Evolutionary conservation across 345 rosid genomes (phyloP).

Genomic region (Nephelium lappaceum): DNA sequence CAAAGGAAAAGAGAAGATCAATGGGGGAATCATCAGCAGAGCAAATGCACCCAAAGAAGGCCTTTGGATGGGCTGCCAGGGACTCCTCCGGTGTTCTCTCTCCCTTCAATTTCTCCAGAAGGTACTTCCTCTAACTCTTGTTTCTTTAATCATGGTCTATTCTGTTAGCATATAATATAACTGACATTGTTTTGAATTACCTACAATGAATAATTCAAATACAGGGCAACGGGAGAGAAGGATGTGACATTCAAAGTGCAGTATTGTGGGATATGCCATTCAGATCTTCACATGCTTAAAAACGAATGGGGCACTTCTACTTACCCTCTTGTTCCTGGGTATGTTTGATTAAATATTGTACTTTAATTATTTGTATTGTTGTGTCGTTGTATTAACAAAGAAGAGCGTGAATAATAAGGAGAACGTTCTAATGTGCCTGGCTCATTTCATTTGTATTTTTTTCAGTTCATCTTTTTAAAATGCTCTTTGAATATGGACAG

Average conservation of each 20-base stretch:
- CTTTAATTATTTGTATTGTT: too few relatives aligned
- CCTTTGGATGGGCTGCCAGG: slow-evolving; percentile 66
- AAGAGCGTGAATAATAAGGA: too few relatives aligned
- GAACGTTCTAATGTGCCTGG: too few relatives aligned
- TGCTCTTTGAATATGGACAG: too few relatives aligned
- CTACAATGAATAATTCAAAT: background rate
- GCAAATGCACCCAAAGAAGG: slow-evolving; percentile 32
- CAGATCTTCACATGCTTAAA: slow-evolving; percentile 51
- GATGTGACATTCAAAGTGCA: slow-evolving; percentile 65
- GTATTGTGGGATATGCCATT: slow-evolving; percentile 76
- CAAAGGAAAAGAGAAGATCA: background rate
- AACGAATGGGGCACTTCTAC: slow-evolving; percentile 55
- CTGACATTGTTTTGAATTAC: background rate
- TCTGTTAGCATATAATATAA: background rate
- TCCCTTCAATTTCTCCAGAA: slow-evolving; percentile 57
- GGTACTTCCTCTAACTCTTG: slow-evolving; percentile 26
- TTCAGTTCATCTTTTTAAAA: too few relatives aligned
- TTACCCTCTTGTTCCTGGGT: slow-evolving; percentile 81
- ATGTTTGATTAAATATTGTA: slow-evolving; percentile 7
- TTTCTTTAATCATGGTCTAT: background rate
- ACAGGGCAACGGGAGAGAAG: slow-evolving; percentile 56
- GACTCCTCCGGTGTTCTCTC: slow-evolving; percentile 62
- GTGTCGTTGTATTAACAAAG: too few relatives aligned
- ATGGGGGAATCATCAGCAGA: slow-evolving; percentile 12
- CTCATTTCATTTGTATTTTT: too few relatives aligned